Evolutionary conservation across 2,329 filamentous ascomycete genomes (phyloP).

Genomic region (Hypoxylon sp.): DNA sequence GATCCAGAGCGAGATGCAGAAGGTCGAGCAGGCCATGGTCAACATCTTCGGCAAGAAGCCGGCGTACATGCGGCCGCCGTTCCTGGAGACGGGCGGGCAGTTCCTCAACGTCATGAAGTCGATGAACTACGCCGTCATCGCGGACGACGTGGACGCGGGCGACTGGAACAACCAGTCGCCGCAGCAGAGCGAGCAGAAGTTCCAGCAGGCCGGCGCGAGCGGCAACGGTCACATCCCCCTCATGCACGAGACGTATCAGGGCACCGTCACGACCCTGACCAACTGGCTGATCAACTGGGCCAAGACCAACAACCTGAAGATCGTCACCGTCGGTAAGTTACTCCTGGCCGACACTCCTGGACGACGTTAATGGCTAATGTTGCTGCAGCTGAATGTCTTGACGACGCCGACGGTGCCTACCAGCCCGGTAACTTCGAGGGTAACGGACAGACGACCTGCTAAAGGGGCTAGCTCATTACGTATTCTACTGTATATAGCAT

Average conservation of each 20-base stretch:
- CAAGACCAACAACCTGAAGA: constrained; percentile 54
- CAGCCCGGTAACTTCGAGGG: constrained; percentile 50
- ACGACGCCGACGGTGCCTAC: constrained; percentile 52
- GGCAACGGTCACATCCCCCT: constrained; percentile 63
- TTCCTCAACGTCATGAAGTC: constrained; percentile 52
- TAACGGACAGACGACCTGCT: constrained; percentile 47
- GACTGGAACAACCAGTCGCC: constrained; percentile 66
- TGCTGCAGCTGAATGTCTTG: constrained; percentile 52
- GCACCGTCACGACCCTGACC: constrained; percentile 58
- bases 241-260: constrained; percentile 63
- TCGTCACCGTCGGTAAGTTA: constrained; percentile 59
- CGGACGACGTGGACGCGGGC: constrained; percentile 67
- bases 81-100: constrained; percentile 56
- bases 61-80: constrained; percentile 59
- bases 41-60: constrained; percentile 59
- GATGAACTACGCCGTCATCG: constrained; percentile 67
- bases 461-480: neutral
- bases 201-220: constrained; percentile 53
- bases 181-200: constrained; percentile 60
- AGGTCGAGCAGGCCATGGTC: constrained; percentile 59
- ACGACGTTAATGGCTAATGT: constrained; percentile 14
- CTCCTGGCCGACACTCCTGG: too few species aligned
- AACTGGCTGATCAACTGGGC: constrained; percentile 61
- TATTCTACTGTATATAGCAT: neutral
- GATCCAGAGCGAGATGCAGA: constrained; percentile 58